phyloP scores from a whole-genome alignment of 2,329 filamentous ascomycete species.

The Arthrinium phaeospermum region DNA sequence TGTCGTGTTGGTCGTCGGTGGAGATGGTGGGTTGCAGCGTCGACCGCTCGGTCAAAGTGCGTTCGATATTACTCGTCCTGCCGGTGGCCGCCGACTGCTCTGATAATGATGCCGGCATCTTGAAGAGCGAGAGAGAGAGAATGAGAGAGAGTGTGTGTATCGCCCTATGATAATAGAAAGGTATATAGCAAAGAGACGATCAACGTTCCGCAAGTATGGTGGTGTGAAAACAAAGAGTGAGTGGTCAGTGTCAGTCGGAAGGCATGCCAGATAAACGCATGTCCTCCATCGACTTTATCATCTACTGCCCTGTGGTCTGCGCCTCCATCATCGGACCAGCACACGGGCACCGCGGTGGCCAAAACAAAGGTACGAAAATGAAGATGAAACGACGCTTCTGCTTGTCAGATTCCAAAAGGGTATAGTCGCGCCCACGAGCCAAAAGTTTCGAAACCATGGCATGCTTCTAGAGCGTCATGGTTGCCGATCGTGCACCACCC shows the following conservation, averaged over 20 bases:
- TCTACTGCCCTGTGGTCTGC: background rate
- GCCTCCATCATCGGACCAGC: background rate
- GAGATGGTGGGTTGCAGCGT: background rate
- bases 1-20: background rate
- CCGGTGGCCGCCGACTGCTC: background rate
- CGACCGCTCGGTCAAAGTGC: background rate
- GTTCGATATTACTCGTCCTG: background rate
- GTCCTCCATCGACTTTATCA: background rate
- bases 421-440: background rate
- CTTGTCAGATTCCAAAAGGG: background rate
- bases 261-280: background rate
- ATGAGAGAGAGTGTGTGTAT: no score
- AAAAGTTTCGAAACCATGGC: background rate
- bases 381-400: background rate
- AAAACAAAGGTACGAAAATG: background rate
- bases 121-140: background rate
- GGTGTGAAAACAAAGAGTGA: background rate
- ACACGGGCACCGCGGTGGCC: background rate
- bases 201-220: background rate
- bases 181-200: slow-evolving; percentile 7
- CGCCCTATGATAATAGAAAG: background rate
- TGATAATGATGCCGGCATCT: background rate
- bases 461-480: background rate
- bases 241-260: no score
- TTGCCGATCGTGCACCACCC: background rate